Evolutionary conservation across 169 alveolate species (phyloP).

Genomic region (Cryptosporidium baileyi): DNA sequence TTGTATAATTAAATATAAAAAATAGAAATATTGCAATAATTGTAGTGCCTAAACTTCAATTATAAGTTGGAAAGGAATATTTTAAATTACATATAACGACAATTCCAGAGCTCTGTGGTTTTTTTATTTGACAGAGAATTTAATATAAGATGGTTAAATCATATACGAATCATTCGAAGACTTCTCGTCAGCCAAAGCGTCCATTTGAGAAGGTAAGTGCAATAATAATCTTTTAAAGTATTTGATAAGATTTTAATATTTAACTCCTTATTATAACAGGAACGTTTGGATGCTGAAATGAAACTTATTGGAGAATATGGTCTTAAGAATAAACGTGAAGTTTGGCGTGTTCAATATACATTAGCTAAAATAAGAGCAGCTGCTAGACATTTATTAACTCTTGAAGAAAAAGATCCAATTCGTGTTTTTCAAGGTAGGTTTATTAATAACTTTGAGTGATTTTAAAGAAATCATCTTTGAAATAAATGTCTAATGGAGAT

Average conservation of each 20-base stretch:
- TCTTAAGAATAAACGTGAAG: constrained; percentile 98
- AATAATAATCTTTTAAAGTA: background rate
- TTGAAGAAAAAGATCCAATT: constrained; percentile 94
- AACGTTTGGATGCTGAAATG: constrained; percentile 93
- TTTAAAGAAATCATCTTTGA: background rate
- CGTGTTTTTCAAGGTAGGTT: constrained; percentile 93
- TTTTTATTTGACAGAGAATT: constrained; percentile 7
- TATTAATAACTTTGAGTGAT: background rate
- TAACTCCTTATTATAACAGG: constrained; percentile 84
- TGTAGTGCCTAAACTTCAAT: too few relatives aligned
- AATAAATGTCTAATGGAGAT: too few relatives aligned
- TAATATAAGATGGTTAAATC: constrained; percentile 81
- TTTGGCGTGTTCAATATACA: constrained; percentile 97
- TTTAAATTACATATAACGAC: too few relatives aligned
- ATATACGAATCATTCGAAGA: constrained; percentile 86
- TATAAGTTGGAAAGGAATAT: too few relatives aligned
- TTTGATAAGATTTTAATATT: background rate
- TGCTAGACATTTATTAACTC: constrained; percentile 98
- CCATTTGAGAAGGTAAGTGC: constrained; percentile 92
- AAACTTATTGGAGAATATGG: constrained; percentile 99
- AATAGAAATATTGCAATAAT: too few relatives aligned
- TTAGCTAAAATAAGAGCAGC: constrained; percentile 99
- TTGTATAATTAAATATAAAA: too few relatives aligned
- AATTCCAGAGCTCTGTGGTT: too few relatives aligned
- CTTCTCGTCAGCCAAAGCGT: constrained; percentile 92